Conservation (phyloP, 345 rosid species). For the Eucalyptus tenuipes region DNA sequence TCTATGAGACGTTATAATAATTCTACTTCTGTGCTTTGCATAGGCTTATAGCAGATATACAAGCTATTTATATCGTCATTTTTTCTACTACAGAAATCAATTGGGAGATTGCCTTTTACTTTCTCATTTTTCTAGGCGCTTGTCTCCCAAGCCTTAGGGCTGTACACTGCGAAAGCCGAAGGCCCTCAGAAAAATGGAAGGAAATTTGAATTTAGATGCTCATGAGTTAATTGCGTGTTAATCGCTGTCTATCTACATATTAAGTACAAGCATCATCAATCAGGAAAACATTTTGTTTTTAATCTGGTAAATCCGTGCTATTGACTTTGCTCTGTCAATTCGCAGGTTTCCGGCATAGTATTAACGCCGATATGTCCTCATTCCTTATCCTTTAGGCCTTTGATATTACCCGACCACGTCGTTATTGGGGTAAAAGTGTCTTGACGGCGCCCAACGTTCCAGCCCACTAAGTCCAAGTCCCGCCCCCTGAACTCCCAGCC, state of each 20-base stretch:
- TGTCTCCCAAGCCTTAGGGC: neutral
- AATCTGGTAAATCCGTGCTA: neutral
- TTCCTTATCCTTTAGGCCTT: constrained; percentile 90
- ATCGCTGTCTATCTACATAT: neutral
- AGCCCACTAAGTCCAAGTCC: too few relatives aligned
- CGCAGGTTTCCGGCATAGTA: constrained; percentile 85
- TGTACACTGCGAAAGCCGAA: neutral
- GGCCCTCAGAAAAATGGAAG: neutral
- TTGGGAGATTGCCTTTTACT: neutral
- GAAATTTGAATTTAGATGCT: neutral
- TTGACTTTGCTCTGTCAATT: neutral
- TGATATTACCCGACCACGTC: constrained; percentile 91
- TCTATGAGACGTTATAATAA: neutral
- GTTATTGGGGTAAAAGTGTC: constrained; percentile 64
- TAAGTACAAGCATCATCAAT: neutral
- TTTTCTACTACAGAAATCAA: neutral
- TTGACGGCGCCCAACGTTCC: neutral
- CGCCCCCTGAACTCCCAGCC: constrained; percentile 10
- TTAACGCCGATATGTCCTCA: constrained; percentile 97
- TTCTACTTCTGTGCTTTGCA: neutral
- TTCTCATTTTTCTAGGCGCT: neutral
- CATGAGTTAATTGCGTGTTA: neutral
- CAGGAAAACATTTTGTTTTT: neutral
- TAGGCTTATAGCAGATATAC: neutral
- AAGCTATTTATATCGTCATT: neutral